These are phyloP conservation scores for Xylaria sp. DNA, from an alignment of 495 filamentous ascomycete species.

Conservation along the genomic window DNA sequence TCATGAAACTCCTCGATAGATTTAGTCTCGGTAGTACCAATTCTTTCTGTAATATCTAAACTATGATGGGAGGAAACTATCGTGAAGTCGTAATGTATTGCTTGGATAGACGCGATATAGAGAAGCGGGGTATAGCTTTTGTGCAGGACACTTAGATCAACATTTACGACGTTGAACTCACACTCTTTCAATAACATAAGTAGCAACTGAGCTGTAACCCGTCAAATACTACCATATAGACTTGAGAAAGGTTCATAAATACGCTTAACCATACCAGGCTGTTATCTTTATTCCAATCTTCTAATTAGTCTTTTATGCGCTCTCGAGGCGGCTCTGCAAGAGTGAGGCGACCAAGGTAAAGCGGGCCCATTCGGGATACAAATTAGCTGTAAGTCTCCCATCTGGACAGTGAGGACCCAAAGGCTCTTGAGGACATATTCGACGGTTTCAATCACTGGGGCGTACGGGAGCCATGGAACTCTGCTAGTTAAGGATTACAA, in stretches of 20 bases:
- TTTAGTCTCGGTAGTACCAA: neutral
- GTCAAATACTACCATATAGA: neutral
- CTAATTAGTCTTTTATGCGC: neutral
- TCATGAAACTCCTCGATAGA: neutral
- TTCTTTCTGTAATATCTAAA: neutral
- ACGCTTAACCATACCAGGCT: neutral
- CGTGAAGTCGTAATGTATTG: neutral
- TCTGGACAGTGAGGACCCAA: no score
- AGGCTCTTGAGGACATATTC: no score
- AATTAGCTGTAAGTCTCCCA: neutral
- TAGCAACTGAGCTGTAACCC: neutral
- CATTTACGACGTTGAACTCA: neutral
- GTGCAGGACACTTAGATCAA: neutral
- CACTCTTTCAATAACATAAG: neutral
- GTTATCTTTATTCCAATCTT: neutral
- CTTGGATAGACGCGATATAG: constrained; percentile 2
- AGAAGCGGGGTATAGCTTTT: constrained; percentile 2
- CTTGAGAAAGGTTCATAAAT: no score
- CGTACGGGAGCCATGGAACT: no score
- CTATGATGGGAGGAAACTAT: neutral
- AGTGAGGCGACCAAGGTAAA: neutral
- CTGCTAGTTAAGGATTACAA: no score
- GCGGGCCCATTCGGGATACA: neutral
- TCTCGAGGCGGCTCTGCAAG: neutral
- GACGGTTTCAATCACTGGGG: no score